phyloP scores from a whole-genome alignment of 2,329 filamentous ascomycete genomes.

The Ilyonectria sp. region DNA sequence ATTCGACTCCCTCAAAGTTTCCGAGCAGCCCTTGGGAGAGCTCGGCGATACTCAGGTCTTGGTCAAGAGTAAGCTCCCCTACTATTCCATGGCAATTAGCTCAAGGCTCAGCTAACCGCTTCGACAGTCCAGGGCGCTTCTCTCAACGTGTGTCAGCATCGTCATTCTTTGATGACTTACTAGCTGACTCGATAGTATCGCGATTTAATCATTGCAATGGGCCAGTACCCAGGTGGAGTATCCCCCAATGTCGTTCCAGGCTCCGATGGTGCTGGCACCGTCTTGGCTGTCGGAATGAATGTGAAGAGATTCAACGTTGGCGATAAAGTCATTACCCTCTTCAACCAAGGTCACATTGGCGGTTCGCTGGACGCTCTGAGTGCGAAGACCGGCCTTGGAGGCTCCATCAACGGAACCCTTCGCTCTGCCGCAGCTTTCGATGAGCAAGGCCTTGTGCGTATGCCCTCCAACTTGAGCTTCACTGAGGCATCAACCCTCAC shows the following conservation, averaged over 20 bases:
- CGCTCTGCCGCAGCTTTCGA: constrained; percentile 78
- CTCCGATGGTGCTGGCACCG: constrained; percentile 69
- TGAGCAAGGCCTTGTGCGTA: constrained; percentile 76
- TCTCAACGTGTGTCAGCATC: constrained; percentile 59
- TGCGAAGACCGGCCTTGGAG: constrained; percentile 74
- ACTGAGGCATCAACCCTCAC: constrained; percentile 70
- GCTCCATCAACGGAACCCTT: constrained; percentile 76
- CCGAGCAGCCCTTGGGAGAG: constrained; percentile 70
- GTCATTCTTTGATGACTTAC: background rate
- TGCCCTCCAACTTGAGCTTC: constrained; percentile 69
- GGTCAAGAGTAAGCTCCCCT: constrained; percentile 66
- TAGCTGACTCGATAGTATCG: constrained; percentile 57
- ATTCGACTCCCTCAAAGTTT: constrained; percentile 73
- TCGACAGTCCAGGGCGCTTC: constrained; percentile 63
- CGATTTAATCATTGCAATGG: constrained; percentile 66
- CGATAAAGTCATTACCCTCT: constrained; percentile 72
- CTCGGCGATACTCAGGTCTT: constrained; percentile 80
- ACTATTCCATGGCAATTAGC: background rate
- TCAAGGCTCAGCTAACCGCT: constrained; percentile 21
- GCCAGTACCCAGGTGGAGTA: constrained; percentile 62
- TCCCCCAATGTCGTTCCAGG: constrained; percentile 62
- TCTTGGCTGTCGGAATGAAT: constrained; percentile 65
- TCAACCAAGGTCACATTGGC: constrained; percentile 69
- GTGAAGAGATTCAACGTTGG: constrained; percentile 66
- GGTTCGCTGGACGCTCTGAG: constrained; percentile 57